phyloP scores from a whole-genome alignment of 2,329 filamentous ascomycete species.

The Penicillium psychrosexuale region DNA sequence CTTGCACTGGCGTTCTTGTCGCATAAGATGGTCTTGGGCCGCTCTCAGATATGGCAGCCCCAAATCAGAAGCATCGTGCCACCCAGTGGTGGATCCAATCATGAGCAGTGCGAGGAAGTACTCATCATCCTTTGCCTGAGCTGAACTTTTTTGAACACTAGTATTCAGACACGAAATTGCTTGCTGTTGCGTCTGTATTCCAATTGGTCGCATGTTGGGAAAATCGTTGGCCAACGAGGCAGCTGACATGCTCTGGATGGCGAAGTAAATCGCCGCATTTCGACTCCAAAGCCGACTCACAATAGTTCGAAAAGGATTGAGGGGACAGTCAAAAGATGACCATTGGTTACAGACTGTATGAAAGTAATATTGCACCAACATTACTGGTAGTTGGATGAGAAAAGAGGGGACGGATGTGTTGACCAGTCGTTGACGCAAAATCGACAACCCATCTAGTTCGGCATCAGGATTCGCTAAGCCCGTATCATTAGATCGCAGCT shows the following conservation, averaged over 20 bases:
- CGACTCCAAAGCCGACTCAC: constrained; percentile 23
- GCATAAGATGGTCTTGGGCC: constrained; percentile 20
- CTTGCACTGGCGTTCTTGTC: constrained; percentile 16
- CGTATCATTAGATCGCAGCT: neutral
- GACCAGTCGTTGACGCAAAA: constrained; percentile 19
- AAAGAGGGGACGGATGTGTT: constrained; percentile 19
- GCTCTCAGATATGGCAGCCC: constrained; percentile 22
- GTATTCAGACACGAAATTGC: constrained; percentile 23
- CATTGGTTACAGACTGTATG: constrained; percentile 24
- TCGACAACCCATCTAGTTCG: constrained; percentile 16
- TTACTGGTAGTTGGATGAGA: constrained; percentile 21
- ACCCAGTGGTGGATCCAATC: constrained; percentile 22
- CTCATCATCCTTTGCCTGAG: constrained; percentile 22
- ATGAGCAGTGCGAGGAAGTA: constrained; percentile 23
- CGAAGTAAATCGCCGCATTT: constrained; percentile 24
- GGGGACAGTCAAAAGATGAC: constrained; percentile 24
- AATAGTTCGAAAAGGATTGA: constrained; percentile 22
- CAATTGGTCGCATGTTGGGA: constrained; percentile 21
- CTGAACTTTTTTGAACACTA: constrained; percentile 11
- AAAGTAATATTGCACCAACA: constrained; percentile 25
- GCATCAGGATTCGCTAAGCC: neutral
- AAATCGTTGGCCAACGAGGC: constrained; percentile 25
- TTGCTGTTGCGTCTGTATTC: constrained; percentile 24
- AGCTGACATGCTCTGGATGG: constrained; percentile 27
- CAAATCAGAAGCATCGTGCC: constrained; percentile 21